Conservation (phyloP, 176 grass and related monocot genomes). For the Stipa capillata region DNA sequence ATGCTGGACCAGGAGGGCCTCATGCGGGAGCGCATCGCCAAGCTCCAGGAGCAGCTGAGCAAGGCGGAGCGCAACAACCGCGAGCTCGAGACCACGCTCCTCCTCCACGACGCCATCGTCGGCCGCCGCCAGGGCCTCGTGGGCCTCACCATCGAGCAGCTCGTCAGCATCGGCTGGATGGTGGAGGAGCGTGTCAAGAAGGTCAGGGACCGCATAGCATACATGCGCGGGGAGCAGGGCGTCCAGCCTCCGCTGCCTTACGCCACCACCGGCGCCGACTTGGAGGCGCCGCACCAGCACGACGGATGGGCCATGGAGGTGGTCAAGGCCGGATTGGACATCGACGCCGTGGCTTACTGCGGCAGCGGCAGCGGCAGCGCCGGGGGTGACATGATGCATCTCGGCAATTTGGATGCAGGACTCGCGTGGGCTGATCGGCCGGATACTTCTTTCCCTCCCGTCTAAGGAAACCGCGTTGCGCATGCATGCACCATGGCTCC, state of each 20-base stretch:
- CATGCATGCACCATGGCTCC: too few relatives aligned
- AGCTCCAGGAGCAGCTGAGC: constrained; percentile 28
- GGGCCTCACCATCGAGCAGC: neutral
- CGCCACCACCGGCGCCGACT: neutral
- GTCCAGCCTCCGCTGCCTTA: neutral
- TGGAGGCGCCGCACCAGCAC: neutral
- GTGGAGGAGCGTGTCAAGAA: neutral
- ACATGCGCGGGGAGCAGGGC: neutral
- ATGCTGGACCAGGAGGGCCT: constrained; percentile 47
- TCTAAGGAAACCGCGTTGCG: too few relatives aligned
- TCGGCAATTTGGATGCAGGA: too few relatives aligned
- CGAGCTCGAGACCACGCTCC: constrained; percentile 18
- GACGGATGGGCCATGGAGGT: too few relatives aligned
- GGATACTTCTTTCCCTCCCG: too few relatives aligned
- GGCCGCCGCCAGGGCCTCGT: neutral
- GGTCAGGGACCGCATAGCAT: neutral
- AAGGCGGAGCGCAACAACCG: constrained; percentile 22
- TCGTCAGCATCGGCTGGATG: neutral
- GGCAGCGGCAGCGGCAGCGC: too few relatives aligned
- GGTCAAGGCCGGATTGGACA: too few relatives aligned
- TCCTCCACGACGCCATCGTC: constrained; percentile 24
- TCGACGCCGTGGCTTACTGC: too few relatives aligned
- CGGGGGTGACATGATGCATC: too few relatives aligned
- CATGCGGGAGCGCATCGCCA: constrained; percentile 23
- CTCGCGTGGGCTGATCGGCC: too few relatives aligned